These are phyloP conservation scores for Cyclotella kingstonii DNA, from an alignment of 108 stramenopile species.

Conservation along the genomic window DNA sequence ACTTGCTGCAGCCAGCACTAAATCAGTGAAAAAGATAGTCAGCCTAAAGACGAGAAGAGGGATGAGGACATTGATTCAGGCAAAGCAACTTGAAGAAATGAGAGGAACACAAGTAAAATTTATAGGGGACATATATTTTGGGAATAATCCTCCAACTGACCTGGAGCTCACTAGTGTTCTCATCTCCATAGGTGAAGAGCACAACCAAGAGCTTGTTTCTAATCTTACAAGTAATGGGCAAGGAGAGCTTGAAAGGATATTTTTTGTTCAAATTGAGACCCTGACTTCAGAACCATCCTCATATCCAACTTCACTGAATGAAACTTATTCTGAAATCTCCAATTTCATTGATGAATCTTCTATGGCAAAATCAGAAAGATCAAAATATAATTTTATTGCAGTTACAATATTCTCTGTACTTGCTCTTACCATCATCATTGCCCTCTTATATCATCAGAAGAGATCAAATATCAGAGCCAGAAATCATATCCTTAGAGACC, in stretches of 20 bases:
- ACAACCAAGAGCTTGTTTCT: slow-evolving; percentile 22
- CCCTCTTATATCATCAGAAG: too few relatives aligned
- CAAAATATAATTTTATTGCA: slow-evolving; percentile 13
- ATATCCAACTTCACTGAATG: not conserved
- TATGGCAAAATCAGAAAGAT: slow-evolving; percentile 1
- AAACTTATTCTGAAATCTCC: not conserved
- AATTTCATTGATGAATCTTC: slow-evolving; percentile 1
- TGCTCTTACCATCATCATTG: slow-evolving; percentile 16
- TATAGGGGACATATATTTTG: slow-evolving; percentile 8
- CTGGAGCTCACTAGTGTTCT: slow-evolving; percentile 2
- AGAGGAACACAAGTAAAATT: slow-evolving; percentile 9
- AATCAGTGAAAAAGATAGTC: not conserved
- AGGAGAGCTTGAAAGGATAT: slow-evolving; percentile 11
- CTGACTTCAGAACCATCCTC: not conserved
- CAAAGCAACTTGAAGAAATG: not conserved
- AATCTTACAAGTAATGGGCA: slow-evolving; percentile 14
- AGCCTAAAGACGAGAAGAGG: not conserved
- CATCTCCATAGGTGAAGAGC: slow-evolving; percentile 3
- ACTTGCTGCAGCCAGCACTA: not conserved
- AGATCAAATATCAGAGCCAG: too few relatives aligned
- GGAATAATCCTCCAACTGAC: not conserved
- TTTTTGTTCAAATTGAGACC: slow-evolving; percentile 12
- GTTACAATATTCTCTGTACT: slow-evolving; percentile 14
- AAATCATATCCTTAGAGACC: too few relatives aligned
- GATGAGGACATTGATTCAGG: not conserved